Evolutionary conservation across 1,139 yeast genomes (phyloP).

Genomic region (Saccharomyces hybrid): DNA sequence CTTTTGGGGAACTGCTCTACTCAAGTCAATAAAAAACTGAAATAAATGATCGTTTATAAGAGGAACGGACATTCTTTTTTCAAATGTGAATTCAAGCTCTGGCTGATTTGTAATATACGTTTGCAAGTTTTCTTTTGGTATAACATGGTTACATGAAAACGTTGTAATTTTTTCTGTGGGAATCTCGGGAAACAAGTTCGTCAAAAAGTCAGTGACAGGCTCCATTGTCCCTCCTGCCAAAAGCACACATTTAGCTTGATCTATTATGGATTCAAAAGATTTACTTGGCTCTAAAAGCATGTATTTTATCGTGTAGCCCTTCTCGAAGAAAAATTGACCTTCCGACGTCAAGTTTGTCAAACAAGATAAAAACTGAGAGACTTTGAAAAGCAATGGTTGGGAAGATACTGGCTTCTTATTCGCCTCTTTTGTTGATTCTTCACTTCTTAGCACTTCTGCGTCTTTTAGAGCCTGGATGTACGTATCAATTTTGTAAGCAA

Average conservation of each 20-base stretch:
- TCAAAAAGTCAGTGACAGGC: slow-evolving; percentile 64
- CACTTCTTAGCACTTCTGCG: slow-evolving; percentile 9
- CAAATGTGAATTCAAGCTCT: slow-evolving; percentile 61
- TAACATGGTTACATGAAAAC: slow-evolving; percentile 79
- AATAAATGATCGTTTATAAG: slow-evolving; percentile 50
- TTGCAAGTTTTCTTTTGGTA: slow-evolving; percentile 59
- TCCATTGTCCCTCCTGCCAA: slow-evolving; percentile 98
- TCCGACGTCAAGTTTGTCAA: slow-evolving; percentile 71
- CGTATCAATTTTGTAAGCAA: slow-evolving; percentile 77
- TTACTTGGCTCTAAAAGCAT: slow-evolving; percentile 77
- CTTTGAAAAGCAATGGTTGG: slow-evolving; percentile 56
- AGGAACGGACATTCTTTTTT: slow-evolving; percentile 42
- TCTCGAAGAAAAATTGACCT: slow-evolving; percentile 66
- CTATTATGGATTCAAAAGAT: slow-evolving; percentile 57
- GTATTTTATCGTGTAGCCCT: slow-evolving; percentile 45
- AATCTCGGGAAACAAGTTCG: slow-evolving; percentile 59
- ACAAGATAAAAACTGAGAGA: slow-evolving; percentile 59
- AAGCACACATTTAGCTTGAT: slow-evolving; percentile 61
- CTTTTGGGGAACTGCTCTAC: slow-evolving; percentile 44
- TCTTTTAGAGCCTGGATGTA: slow-evolving; percentile 42
- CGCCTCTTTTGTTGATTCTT: slow-evolving; percentile 12
- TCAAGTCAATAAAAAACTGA: slow-evolving; percentile 38
- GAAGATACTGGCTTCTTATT: slow-evolving; percentile 10
- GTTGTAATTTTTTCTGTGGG: slow-evolving; percentile 38
- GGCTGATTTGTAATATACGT: slow-evolving; percentile 48